Base-by-base conservation (phyloP, 2,329 filamentous ascomycete genomes). In the Fusarium liriodendri region DNA sequence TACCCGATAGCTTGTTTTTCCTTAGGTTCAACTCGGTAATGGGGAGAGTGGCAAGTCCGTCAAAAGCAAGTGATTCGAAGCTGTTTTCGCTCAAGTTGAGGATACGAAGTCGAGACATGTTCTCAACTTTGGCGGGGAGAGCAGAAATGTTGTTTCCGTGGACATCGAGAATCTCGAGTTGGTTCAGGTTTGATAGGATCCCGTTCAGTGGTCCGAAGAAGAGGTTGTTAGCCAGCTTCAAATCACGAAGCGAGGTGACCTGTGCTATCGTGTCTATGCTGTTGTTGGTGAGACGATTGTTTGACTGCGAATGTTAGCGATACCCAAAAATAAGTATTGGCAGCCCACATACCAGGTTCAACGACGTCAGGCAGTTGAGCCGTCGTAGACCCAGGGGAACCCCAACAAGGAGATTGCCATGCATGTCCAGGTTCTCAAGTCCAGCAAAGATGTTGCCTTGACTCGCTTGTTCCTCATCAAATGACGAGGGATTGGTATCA, bases 1-100 rank as follows among this genome's bases (percentile, higher is more conserved):
- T 89, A 2, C 93, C 94, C 14, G 87, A 87, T 3, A 98, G 86
- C 67, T 91, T 92, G 82, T 98, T 98, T 81, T 94, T 95, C 38
- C 92, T 90, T 10, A 91, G 91, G 58, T 90, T 86, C 3, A 98
- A 83, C 73, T 98, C 94, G 1, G 89, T 90, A 45, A 98, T 82
- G 0, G 94, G 91, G 58, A 97, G 82, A 14, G 87, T 86, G 14
- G 89, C 88, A 33, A 98, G 85, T 5, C 87, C 85, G 8, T 92
- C 89, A 78, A 96, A 93, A 0, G 94, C 93, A 14, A 98, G 80
- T 3, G 87, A 86, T 58, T 89, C 89, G 32, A 99, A 87, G 62
- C 89, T 88, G 77, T 99, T 99, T 74, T 95, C 90, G 66, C 92
- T 91, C 25, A 98, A 81, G 78, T 98, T 96, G 60, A 98, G 84